Percentiles rank a stretch among this genome's conserved stretches.
These are phyloP conservation scores for Saccharomycopsis sp. DNA, from an alignment of 805 yeast species.

Conservation along the genomic window DNA sequence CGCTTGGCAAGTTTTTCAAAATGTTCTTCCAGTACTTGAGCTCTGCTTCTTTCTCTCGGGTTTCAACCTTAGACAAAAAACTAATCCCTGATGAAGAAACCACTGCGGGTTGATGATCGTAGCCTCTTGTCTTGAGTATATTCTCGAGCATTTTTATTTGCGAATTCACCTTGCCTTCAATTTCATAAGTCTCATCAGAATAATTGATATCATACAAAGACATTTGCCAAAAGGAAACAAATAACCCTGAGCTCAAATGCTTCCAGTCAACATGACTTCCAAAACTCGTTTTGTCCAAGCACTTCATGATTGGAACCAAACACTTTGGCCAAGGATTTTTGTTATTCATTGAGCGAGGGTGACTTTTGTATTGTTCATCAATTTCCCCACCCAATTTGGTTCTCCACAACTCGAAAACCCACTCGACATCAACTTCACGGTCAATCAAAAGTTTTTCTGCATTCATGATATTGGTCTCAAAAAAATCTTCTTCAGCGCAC, in stretches of 20 bases:
- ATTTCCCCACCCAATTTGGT: slow-evolving; percentile 26
- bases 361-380: slow-evolving; percentile 22
- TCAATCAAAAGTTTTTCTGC: slow-evolving; percentile 33
- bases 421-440: slow-evolving; percentile 41
- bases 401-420: slow-evolving; percentile 82
- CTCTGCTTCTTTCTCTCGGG: slow-evolving; percentile 25
- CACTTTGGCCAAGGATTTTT: slow-evolving; percentile 9
- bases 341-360: not conserved
- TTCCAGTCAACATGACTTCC: slow-evolving; percentile 24
- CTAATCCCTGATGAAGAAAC: no score
- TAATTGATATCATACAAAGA: slow-evolving; percentile 62
- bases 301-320: slow-evolving; percentile 11
- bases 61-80: slow-evolving; percentile 25
- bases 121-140: no score
- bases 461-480: slow-evolving; percentile 32
- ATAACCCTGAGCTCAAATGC: slow-evolving; percentile 37
- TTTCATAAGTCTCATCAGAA: slow-evolving; percentile 41
- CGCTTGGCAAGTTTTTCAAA: slow-evolving; percentile 2
- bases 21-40: slow-evolving; percentile 3
- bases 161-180: slow-evolving; percentile 33
- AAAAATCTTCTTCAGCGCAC: slow-evolving; percentile 25
- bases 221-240: slow-evolving; percentile 62
- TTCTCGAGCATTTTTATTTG: slow-evolving; percentile 30
- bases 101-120: no score
- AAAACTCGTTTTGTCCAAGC: slow-evolving; percentile 17